phyloP scores from a whole-genome alignment of 2,329 filamentous ascomycete species.

The Epichloe elymi region DNA sequence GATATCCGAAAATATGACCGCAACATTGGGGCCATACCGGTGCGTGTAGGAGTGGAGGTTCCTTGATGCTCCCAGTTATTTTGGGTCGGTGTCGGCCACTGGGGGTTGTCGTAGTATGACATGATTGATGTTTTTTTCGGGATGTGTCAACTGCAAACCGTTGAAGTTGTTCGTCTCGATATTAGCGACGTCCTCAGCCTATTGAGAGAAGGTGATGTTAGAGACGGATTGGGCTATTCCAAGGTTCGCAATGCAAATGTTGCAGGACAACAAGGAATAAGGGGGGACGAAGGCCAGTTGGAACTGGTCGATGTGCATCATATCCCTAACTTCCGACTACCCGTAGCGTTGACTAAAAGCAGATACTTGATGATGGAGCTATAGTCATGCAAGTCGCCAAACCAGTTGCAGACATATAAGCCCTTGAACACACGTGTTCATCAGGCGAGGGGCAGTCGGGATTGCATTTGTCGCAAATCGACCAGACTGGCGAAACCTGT shows the following conservation, averaged over 20 bases:
- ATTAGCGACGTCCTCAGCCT: neutral
- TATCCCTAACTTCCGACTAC: neutral
- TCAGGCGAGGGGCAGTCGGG: neutral
- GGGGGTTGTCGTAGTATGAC: slow-evolving; percentile 34
- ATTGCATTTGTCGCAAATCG: neutral
- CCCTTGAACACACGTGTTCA: neutral
- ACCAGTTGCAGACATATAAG: neutral
- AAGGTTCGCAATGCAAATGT: neutral
- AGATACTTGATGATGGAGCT: neutral
- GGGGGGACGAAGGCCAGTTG: no score
- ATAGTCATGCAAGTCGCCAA: neutral
- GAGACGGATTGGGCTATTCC: neutral
- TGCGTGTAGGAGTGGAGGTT: slow-evolving; percentile 25
- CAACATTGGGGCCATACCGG: slow-evolving; percentile 18
- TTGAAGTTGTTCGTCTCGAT: neutral
- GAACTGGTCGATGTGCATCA: neutral
- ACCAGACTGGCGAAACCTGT: neutral
- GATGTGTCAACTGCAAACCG: neutral
- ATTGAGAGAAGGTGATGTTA: neutral
- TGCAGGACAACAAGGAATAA: neutral
- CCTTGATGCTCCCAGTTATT: slow-evolving; percentile 35
- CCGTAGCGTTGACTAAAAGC: neutral
- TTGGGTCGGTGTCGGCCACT: slow-evolving; percentile 24
- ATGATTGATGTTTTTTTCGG: slow-evolving; percentile 13
- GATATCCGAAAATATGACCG: slow-evolving; percentile 1